Conservation (phyloP, 441 rosid species). For the Sinapis alba region DNA sequence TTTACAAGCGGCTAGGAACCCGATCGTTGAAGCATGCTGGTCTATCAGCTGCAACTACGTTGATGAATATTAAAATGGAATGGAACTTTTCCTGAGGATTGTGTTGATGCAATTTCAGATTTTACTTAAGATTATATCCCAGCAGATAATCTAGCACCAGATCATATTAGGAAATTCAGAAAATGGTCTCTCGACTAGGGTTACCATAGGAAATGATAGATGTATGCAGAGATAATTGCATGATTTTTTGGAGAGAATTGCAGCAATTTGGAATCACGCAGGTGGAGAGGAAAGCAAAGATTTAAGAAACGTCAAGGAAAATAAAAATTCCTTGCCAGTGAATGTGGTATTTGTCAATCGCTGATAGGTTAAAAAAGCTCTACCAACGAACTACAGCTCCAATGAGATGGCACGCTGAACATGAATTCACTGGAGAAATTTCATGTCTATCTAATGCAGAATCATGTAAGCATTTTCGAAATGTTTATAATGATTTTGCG, state of each 20-base stretch:
- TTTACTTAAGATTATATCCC: background rate
- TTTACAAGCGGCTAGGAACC: background rate
- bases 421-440: background rate
- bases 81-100: background rate
- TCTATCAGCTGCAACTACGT: background rate
- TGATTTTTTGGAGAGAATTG: background rate
- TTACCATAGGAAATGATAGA: background rate
- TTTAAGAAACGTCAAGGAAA: background rate
- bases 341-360: background rate
- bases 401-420: background rate
- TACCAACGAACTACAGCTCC: background rate
- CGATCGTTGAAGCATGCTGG: background rate
- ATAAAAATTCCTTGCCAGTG: background rate
- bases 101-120: background rate
- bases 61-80: background rate
- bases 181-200: background rate
- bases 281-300: background rate
- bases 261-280: background rate
- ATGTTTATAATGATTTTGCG: background rate
- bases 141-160: background rate
- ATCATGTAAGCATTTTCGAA: background rate
- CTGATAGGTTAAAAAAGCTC: background rate
- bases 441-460: background rate
- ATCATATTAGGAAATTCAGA: background rate
- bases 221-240: background rate